Percentiles rank a stretch among this genome's conserved stretches.
These are phyloP conservation scores for Pholiota microspora DNA, from an alignment of 768 basidiomycete genomes.

Conservation along the genomic window DNA sequence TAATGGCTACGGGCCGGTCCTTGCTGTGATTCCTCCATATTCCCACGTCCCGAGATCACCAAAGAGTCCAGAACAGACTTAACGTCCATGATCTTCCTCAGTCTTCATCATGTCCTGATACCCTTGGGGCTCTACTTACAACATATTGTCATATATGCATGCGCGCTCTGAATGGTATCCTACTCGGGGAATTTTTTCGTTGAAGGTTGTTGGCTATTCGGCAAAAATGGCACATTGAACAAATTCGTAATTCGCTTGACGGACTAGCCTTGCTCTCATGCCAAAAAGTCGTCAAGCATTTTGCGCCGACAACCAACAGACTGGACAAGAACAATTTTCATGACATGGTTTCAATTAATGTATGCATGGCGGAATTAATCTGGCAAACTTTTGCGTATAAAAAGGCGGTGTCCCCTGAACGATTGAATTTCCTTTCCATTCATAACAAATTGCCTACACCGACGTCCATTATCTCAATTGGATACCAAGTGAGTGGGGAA, in stretches of 20 bases:
- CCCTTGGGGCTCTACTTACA: too few species aligned
- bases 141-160: too few species aligned
- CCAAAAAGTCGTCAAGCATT: not conserved
- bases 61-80: not conserved
- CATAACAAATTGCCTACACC: not conserved
- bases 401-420: not conserved
- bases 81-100: too few species aligned
- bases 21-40: too few species aligned
- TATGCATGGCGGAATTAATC: not conserved
- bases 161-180: too few species aligned
- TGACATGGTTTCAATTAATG: not conserved
- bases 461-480: not conserved
- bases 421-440: not conserved
- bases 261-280: not conserved
- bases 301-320: not conserved
- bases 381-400: not conserved
- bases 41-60: too few species aligned
- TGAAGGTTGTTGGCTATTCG: too few species aligned
- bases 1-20: too few species aligned
- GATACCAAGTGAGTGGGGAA: not conserved
- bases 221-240: too few species aligned
- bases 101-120: too few species aligned
- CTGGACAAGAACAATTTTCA: not conserved
- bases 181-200: too few species aligned
- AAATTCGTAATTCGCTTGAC: too few species aligned